Conservation (phyloP, 352 stramenopile species). For the Phytophthora litchii region DNA sequence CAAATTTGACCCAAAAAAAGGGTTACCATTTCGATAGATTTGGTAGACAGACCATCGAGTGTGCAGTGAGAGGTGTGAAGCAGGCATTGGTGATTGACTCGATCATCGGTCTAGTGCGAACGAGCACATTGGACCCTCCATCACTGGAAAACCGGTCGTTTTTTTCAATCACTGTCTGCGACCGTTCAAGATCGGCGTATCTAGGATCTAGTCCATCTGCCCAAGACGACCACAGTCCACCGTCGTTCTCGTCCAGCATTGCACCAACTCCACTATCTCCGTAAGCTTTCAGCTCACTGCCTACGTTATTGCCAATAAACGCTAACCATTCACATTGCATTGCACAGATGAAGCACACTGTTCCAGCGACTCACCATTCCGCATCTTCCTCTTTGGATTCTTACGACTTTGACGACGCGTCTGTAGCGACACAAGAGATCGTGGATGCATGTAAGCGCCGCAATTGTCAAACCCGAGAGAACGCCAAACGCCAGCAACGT, state of each 20-base stretch:
- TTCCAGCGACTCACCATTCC: constrained; percentile 2
- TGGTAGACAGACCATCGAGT: no score
- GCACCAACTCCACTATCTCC: constrained; percentile 2
- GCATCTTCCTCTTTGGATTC: constrained; percentile 6
- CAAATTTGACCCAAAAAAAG: no score
- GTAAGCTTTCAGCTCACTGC: background rate
- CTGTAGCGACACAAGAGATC: constrained; percentile 6
- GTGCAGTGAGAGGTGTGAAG: no score
- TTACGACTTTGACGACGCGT: constrained; percentile 22
- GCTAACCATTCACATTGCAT: no score
- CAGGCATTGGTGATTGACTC: no score
- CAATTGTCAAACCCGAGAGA: constrained; percentile 4
- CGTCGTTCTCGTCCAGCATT: constrained; percentile 15
- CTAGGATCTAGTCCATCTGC: constrained; percentile 10
- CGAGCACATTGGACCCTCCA: no score
- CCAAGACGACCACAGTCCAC: background rate
- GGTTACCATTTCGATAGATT: no score
- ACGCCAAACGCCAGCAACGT: constrained; percentile 17
- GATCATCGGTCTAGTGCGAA: no score
- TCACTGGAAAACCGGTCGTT: no score
- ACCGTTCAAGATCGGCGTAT: constrained; percentile 31
- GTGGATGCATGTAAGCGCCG: constrained; percentile 18
- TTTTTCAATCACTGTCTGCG: background rate
- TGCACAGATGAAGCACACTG: constrained; percentile 15
- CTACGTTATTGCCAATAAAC: constrained; percentile 1